A percentile compares a stretch with the other conserved stretches of the same genome.
phyloP scores from a whole-genome alignment of 2,329 filamentous ascomycete species.

The Talaromyces islandicus region DNA sequence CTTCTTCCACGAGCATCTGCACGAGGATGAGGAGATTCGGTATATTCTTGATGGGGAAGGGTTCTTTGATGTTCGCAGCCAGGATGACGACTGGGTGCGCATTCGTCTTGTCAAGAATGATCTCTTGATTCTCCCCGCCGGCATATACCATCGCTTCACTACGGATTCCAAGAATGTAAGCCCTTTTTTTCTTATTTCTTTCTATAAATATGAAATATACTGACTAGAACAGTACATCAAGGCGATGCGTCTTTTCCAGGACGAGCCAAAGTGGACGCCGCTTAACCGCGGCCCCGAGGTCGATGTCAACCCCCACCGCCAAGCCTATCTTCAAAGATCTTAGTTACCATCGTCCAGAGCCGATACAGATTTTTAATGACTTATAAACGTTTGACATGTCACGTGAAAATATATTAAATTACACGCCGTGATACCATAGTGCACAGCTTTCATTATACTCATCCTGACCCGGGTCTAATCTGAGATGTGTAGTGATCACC shows the following conservation, averaged over 20 bases:
- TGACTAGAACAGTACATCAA: conserved; percentile 67
- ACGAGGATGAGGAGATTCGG: conserved; percentile 97
- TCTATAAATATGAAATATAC: not conserved
- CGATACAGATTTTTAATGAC: not conserved
- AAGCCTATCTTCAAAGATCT: conserved; percentile 60
- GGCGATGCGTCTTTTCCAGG: conserved; percentile 94
- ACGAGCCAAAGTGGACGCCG: conserved; percentile 97
- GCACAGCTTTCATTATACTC: not conserved
- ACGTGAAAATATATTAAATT: not conserved
- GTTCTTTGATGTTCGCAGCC: conserved; percentile 85
- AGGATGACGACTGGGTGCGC: conserved; percentile 81
- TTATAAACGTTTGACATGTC: not conserved
- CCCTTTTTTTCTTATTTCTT: not conserved
- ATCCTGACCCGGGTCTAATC: not conserved
- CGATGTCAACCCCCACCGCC: conserved; percentile 70
- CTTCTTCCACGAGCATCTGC: conserved; percentile 93
- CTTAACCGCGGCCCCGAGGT: conserved; percentile 74
- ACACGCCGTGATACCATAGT: not conserved
- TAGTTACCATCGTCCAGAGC: conserved; percentile 12
- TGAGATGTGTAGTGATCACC: too few relatives aligned
- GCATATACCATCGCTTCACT: conserved; percentile 97
- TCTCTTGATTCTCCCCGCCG: conserved; percentile 85
- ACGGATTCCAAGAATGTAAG: conserved; percentile 85
- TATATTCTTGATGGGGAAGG: conserved; percentile 86
- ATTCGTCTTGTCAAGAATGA: conserved; percentile 80